Evolutionary conservation across 2,329 filamentous ascomycete species (phyloP).

Genomic region (Bertia moriformis): DNA sequence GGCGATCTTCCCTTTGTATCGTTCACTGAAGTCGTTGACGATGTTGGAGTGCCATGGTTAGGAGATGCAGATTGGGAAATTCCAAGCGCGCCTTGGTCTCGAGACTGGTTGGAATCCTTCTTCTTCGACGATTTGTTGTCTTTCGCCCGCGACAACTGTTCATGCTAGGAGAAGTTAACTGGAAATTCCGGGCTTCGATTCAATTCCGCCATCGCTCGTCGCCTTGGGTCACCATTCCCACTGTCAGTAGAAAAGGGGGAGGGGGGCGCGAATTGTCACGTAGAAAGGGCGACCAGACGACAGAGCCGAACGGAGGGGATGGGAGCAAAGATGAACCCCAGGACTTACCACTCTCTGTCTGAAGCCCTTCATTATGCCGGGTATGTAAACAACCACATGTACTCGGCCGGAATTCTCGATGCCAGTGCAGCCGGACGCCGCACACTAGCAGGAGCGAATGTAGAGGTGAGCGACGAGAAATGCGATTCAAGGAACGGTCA

Average conservation of each 20-base stretch:
- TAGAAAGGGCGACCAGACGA: too few species aligned
- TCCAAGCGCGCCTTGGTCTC: neutral
- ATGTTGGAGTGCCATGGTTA: constrained; percentile 36
- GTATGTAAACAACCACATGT: neutral
- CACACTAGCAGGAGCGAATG: neutral
- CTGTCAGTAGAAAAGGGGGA: too few species aligned
- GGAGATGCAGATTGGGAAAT: neutral
- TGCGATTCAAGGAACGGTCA: neutral
- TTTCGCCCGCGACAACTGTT: constrained; percentile 81
- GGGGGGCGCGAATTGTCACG: neutral
- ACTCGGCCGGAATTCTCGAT: neutral
- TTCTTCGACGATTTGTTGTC: constrained; percentile 69
- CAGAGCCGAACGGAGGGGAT: too few species aligned
- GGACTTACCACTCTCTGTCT: constrained; percentile 1
- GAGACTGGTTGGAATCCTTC: constrained; percentile 21
- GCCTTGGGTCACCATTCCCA: too few species aligned
- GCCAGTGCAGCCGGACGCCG: neutral
- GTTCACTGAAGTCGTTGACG: constrained; percentile 47
- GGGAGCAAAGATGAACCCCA: too few species aligned
- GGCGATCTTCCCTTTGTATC: neutral
- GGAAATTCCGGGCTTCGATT: neutral
- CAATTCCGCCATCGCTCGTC: neutral
- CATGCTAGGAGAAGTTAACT: constrained; percentile 38
- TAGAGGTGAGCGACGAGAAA: neutral
- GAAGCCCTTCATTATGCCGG: neutral